A percentile compares a stretch with the other conserved stretches of the same genome.
Conservation (phyloP, 2,329 filamentous ascomycete species). For the Curvularia sp. region DNA sequence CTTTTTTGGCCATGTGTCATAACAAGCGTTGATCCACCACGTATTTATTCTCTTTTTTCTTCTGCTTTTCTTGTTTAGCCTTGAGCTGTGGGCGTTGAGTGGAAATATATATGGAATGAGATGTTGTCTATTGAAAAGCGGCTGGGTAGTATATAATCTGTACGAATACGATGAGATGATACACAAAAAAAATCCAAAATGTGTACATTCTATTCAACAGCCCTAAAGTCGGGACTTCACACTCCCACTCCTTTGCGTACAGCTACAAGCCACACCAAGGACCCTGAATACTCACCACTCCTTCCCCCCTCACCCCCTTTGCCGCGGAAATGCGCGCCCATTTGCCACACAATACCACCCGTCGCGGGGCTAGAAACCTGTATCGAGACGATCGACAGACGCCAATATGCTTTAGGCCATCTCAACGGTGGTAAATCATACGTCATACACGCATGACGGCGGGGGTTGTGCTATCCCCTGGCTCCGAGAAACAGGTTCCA, state of each 20-base stretch:
- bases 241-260: not conserved
- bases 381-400: slow-evolving; percentile 10
- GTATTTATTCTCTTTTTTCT: not conserved
- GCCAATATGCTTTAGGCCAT: slow-evolving; percentile 11
- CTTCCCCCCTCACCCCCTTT: not conserved
- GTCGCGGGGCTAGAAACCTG: slow-evolving; percentile 9
- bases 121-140: not conserved
- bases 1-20: not conserved
- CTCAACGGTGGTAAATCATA: slow-evolving; percentile 30
- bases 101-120: slow-evolving; percentile 1
- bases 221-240: not conserved
- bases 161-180: slow-evolving; percentile 10
- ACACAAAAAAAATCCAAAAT: no score
- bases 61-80: not conserved
- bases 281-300: not conserved
- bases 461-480: not conserved
- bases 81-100: not conserved
- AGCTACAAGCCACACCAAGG: not conserved
- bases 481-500: slow-evolving; percentile 36
- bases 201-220: no score
- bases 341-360: not conserved
- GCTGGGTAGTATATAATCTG: slow-evolving; percentile 4
- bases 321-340: not conserved
- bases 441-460: slow-evolving; percentile 33
- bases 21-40: not conserved